Conservation (phyloP, 164 flowering plant species). For the Euptelea pleiosperma region DNA sequence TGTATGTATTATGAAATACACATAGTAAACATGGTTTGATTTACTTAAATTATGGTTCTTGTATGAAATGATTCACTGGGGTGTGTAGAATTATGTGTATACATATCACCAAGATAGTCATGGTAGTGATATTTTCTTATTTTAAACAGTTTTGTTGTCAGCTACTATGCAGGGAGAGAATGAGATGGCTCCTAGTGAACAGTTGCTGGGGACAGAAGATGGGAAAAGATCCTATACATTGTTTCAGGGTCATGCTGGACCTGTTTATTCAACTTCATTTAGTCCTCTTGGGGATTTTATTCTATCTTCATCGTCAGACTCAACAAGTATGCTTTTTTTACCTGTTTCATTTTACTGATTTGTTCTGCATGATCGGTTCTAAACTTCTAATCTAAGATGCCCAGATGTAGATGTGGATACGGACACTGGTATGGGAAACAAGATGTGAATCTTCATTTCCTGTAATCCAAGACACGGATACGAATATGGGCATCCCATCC, state of each 20-base stretch:
- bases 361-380: neutral
- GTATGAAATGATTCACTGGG: too few species aligned
- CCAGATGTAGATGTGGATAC: too few species aligned
- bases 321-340: constrained; percentile 59
- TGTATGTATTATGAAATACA: too few species aligned
- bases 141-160: constrained; percentile 30
- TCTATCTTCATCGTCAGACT: constrained; percentile 90
- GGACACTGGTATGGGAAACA: too few species aligned
- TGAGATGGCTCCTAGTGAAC: constrained; percentile 44
- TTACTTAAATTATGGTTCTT: too few species aligned
- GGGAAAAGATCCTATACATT: constrained; percentile 76
- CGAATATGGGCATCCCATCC: too few species aligned
- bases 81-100: too few species aligned
- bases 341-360: constrained; percentile 2
- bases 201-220: constrained; percentile 36
- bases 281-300: constrained; percentile 91
- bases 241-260: constrained; percentile 93
- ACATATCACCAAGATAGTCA: neutral
- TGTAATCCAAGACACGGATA: too few species aligned
- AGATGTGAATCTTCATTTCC: too few species aligned
- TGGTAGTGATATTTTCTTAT: constrained; percentile 4
- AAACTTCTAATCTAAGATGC: too few species aligned
- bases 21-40: too few species aligned
- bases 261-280: constrained; percentile 85
- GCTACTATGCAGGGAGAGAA: constrained; percentile 71